Evolutionary conservation across 225 moss, liverwort and hornwort species (phyloP).

Genomic region (Thuidium tamariscinum): DNA sequence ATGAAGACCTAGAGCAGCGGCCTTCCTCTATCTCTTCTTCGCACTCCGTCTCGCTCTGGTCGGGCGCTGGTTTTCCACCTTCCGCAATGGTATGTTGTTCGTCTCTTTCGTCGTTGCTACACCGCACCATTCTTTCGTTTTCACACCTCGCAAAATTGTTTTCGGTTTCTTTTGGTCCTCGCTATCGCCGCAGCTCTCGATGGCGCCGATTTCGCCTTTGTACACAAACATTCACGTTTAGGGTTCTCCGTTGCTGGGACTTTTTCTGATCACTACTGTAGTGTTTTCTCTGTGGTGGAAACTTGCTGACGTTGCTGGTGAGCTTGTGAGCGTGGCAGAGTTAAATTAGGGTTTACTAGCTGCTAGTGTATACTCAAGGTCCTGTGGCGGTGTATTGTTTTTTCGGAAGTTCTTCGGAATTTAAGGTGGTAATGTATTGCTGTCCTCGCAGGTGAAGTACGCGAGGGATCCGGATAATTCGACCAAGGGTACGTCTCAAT

Average conservation of each 20-base stretch:
- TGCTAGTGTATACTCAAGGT: neutral
- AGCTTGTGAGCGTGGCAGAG: neutral
- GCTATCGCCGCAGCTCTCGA: neutral
- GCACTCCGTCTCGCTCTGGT: neutral
- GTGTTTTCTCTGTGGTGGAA: neutral
- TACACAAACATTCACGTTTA: neutral
- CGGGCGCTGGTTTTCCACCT: neutral
- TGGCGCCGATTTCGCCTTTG: neutral
- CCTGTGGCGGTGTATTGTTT: neutral
- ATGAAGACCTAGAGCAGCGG: neutral
- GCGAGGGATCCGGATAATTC: conserved; percentile 36
- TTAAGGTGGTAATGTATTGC: neutral
- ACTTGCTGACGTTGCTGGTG: neutral
- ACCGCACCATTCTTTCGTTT: neutral
- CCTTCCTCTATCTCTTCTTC: neutral
- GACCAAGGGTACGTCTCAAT: conserved; percentile 12
- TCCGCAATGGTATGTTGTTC: neutral
- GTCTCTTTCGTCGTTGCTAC: neutral
- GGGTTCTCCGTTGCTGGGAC: neutral
- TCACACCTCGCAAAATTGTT: neutral
- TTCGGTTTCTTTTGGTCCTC: neutral
- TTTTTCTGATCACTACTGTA: neutral
- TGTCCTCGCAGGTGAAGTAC: conserved; percentile 20
- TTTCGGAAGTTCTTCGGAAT: too few relatives aligned
- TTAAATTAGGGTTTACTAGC: neutral